These are phyloP conservation scores for Chrysoporthe austroafricana DNA, from an alignment of 2,329 filamentous ascomycete species.

Conservation along the genomic window DNA sequence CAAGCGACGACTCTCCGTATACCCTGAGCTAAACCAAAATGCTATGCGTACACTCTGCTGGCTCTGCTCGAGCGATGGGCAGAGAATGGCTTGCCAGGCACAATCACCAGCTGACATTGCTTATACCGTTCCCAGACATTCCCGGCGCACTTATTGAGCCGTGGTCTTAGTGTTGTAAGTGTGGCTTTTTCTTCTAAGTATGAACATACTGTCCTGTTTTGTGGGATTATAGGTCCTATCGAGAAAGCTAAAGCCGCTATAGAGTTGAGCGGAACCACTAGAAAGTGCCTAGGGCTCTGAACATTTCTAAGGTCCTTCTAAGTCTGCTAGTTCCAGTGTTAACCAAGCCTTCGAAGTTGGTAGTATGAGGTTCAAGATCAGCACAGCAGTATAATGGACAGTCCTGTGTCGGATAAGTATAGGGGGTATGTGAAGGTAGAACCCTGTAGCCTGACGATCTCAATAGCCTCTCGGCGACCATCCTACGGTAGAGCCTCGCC, in stretches of 20 bases:
- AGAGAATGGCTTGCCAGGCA: not conserved
- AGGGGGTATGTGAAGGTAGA: not conserved
- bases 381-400: not conserved
- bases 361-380: too few relatives aligned
- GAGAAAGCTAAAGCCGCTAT: not conserved
- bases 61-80: not conserved
- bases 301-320: too few relatives aligned
- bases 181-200: not conserved
- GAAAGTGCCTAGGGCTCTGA: not conserved
- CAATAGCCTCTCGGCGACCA: not conserved
- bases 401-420: not conserved
- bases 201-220: not conserved
- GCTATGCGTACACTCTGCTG: not conserved
- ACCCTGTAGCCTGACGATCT: not conserved
- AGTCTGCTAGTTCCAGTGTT: too few relatives aligned
- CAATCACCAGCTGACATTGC: not conserved
- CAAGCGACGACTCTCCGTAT: not conserved
- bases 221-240: not conserved
- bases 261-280: too few relatives aligned
- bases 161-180: not conserved
- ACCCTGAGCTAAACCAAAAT: not conserved
- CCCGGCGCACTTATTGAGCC: not conserved
- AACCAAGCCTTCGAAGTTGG: too few relatives aligned
- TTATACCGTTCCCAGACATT: not conserved
- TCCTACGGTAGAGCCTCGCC: not conserved